Conservation (phyloP, 345 rosid genomes). For the Brassica napus region Da-Ae NC_063435.1:13716001-13716500, state of each 20-base stretch:
- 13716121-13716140: background rate
- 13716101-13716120: conserved; percentile 16
- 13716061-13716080: background rate
- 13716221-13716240: background rate
- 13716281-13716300: background rate
- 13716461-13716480: conserved; percentile 77
- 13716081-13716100: background rate
- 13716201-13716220: background rate
- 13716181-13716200: conserved; percentile 4
- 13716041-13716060: background rate
- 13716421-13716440: conserved; percentile 83
- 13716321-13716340: background rate
- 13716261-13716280: conserved; percentile 6
- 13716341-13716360: conserved; percentile 23
- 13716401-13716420: conserved; percentile 96
- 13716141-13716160: background rate
- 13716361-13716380: conserved; percentile 43
- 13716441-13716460: conserved; percentile 94
- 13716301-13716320: conserved; percentile 14
- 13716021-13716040: background rate
- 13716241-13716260: conserved; percentile 15
- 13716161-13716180: conserved; percentile 18
- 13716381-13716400: conserved; percentile 80
- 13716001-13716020: background rate
- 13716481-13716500: conserved; percentile 17